Evolutionary conservation across 2,329 filamentous ascomycete species (phyloP).

Genomic region (Aquanectria penicillioides): DNA sequence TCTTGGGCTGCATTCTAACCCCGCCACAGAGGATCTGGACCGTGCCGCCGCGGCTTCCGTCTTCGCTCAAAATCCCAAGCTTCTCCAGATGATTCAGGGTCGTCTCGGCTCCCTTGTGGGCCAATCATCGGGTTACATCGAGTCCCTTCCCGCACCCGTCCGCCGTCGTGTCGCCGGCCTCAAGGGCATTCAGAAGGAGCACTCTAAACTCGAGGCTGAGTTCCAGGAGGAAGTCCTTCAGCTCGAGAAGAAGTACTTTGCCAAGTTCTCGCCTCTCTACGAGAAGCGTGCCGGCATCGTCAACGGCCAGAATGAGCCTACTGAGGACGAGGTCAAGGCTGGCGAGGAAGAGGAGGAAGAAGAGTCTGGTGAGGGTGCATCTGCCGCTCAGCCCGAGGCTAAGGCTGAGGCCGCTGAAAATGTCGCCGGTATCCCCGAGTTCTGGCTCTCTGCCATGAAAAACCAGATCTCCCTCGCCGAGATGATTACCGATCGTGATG

Average conservation of each 20-base stretch:
- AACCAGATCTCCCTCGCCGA: constrained; percentile 97
- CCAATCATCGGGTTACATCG: constrained; percentile 96
- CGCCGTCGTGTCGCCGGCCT: constrained; percentile 93
- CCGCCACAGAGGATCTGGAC: constrained; percentile 82
- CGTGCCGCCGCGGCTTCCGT: constrained; percentile 87
- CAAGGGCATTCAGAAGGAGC: constrained; percentile 98
- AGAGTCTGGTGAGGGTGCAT: constrained; percentile 70
- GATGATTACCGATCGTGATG: constrained; percentile 98
- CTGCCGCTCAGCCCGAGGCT: constrained; percentile 65
- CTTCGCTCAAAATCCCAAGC: constrained; percentile 93
- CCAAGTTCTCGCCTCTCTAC: constrained; percentile 97
- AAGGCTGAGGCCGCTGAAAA: constrained; percentile 65
- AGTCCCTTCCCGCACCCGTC: constrained; percentile 89
- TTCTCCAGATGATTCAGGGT: constrained; percentile 97
- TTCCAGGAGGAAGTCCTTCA: constrained; percentile 99
- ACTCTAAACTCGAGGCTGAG: constrained; percentile 96
- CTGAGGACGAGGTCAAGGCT: constrained; percentile 84
- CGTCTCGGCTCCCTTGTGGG: constrained; percentile 94
- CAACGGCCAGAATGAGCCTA: constrained; percentile 87
- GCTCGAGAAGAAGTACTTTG: constrained; percentile 99
- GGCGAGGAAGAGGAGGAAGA: constrained; percentile 86
- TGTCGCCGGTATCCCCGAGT: constrained; percentile 90
- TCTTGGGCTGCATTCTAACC: constrained; percentile 31
- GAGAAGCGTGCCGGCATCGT: constrained; percentile 93
- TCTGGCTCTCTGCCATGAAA: constrained; percentile 99